phyloP scores from a whole-genome alignment of 805 yeast genomes.

The Pichia sporocuriosa region DNA sequence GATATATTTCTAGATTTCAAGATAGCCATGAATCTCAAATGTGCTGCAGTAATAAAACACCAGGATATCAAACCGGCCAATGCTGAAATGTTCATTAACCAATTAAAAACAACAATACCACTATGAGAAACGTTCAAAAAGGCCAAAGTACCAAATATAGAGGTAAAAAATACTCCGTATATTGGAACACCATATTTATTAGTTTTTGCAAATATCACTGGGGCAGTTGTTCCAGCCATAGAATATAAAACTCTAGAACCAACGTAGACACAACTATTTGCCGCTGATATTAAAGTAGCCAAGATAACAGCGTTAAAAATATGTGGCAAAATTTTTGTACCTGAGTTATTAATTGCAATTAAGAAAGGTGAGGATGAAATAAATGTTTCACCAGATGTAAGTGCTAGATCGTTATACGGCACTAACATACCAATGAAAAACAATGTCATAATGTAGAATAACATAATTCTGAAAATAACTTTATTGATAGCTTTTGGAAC shows the following conservation, averaged over 20 bases:
- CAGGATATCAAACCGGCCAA: constrained; percentile 71
- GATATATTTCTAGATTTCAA: constrained; percentile 56
- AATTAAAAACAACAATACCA: constrained; percentile 55
- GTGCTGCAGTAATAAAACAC: constrained; percentile 59
- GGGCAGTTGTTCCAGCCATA: constrained; percentile 58
- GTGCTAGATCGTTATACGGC: constrained; percentile 57
- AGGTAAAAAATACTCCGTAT: constrained; percentile 48
- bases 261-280: constrained; percentile 66
- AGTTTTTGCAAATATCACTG: constrained; percentile 42
- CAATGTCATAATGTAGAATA: constrained; percentile 59
- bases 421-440: constrained; percentile 66
- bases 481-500: constrained; percentile 69
- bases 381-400: constrained; percentile 32
- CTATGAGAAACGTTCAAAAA: constrained; percentile 48
- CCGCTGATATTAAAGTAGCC: constrained; percentile 67
- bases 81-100: constrained; percentile 72
- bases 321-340: constrained; percentile 58
- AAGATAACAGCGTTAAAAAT: constrained; percentile 69
- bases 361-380: constrained; percentile 63
- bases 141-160: constrained; percentile 58
- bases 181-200: constrained; percentile 58
- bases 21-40: constrained; percentile 63
- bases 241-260: constrained; percentile 64
- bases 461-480: constrained; percentile 56
- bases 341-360: constrained; percentile 62